Conservation (phyloP, 2,329 filamentous ascomycete genomes). For the Onygena corvina region DNA sequence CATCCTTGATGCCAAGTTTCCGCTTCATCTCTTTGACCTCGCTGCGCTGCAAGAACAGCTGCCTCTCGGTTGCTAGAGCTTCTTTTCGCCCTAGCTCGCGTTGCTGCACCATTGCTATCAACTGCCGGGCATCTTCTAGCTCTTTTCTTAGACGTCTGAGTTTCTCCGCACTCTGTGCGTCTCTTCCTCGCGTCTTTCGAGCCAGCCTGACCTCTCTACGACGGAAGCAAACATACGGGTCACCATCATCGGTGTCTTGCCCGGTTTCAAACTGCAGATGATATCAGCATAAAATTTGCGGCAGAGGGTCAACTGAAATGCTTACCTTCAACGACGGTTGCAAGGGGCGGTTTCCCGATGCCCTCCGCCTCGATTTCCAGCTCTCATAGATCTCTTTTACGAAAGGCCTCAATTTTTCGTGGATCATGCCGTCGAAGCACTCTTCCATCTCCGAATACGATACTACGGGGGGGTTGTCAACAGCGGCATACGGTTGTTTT, state of each 20-base stretch:
- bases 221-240: constrained; percentile 97
- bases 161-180: constrained; percentile 89
- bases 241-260: constrained; percentile 84
- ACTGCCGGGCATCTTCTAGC: constrained; percentile 72
- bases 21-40: constrained; percentile 80
- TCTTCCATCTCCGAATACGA: constrained; percentile 64
- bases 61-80: constrained; percentile 59
- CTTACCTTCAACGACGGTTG: constrained; percentile 62
- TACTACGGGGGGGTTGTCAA: constrained; percentile 74
- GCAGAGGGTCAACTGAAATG: background rate
- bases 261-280: constrained; percentile 65
- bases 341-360: constrained; percentile 57
- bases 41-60: constrained; percentile 70
- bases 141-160: constrained; percentile 83
- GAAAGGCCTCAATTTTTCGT: constrained; percentile 44
- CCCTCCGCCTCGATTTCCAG: constrained; percentile 64
- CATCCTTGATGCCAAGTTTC: constrained; percentile 75
- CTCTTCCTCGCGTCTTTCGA: constrained; percentile 84
- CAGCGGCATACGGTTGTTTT: constrained; percentile 76
- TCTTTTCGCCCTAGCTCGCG: constrained; percentile 72
- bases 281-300: constrained; percentile 8
- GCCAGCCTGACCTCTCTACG: constrained; percentile 87
- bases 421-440: constrained; percentile 49
- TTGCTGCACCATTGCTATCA: constrained; percentile 64
- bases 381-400: constrained; percentile 77